A percentile compares a stretch with the other conserved stretches of the same genome.
Evolutionary conservation across 2,329 filamentous ascomycete genomes (phyloP).

Genomic region (Fusarium veterinarium): DNA sequence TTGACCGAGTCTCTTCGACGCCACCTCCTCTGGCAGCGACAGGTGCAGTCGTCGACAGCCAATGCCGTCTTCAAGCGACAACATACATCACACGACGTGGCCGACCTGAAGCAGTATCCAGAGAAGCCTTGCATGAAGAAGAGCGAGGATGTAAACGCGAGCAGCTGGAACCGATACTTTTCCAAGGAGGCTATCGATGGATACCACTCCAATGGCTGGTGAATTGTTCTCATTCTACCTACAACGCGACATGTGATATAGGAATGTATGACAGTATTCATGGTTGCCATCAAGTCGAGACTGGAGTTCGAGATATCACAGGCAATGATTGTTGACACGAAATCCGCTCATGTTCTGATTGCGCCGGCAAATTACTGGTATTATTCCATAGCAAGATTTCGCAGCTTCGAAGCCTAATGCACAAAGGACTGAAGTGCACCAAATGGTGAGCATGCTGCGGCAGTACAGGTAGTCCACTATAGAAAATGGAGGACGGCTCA

Average conservation of each 20-base stretch:
- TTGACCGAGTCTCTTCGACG: constrained; percentile 91
- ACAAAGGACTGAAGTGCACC: not conserved
- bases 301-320: not conserved
- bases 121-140: constrained; percentile 71
- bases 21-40: constrained; percentile 94
- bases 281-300: not conserved
- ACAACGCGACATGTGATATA: constrained; percentile 25
- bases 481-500: not conserved
- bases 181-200: too few relatives aligned
- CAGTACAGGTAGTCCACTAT: not conserved
- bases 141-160: constrained; percentile 72
- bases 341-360: not conserved
- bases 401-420: not conserved
- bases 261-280: not conserved
- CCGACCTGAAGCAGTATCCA: constrained; percentile 86
- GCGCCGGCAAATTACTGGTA: not conserved
- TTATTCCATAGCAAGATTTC: not conserved
- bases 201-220: constrained; percentile 59
- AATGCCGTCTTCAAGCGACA: constrained; percentile 89
- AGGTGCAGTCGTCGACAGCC: constrained; percentile 90
- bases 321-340: too few relatives aligned
- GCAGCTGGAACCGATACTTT: constrained; percentile 88
- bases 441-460: not conserved
- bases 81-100: constrained; percentile 90
- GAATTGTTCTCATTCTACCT: constrained; percentile 39